Conservation (phyloP, 108 stramenopile genomes). For the Licmophora abbreviata region DNA sequence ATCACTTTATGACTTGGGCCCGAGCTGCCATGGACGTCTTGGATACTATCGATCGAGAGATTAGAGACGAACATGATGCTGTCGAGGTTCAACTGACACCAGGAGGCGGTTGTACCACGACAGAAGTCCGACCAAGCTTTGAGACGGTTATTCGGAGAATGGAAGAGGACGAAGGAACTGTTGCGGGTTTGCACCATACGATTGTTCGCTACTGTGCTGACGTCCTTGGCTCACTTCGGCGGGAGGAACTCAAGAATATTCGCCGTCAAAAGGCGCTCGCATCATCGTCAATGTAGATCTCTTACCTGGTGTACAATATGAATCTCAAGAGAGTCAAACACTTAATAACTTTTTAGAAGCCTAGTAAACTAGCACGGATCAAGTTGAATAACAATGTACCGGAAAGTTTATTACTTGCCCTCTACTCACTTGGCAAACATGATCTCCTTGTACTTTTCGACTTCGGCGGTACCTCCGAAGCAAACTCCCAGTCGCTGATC, state of each 20-base stretch:
- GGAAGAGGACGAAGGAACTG: slow-evolving; percentile 61
- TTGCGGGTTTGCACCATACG: slow-evolving; percentile 39
- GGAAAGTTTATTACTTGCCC: no score
- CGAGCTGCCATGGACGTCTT: slow-evolving; percentile 64
- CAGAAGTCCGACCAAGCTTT: slow-evolving; percentile 25
- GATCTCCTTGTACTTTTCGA: slow-evolving; percentile 60
- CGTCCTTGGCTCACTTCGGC: slow-evolving; percentile 71
- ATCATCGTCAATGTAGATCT: no score
- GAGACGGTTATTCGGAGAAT: slow-evolving; percentile 59
- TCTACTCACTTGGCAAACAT: slow-evolving; percentile 38
- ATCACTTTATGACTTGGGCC: slow-evolving; percentile 75
- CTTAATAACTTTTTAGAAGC: no score
- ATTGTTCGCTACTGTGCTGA: slow-evolving; percentile 81
- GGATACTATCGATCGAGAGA: slow-evolving; percentile 62
- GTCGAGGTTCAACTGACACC: background rate
- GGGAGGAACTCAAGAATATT: slow-evolving; percentile 61
- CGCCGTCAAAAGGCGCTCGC: slow-evolving; percentile 2
- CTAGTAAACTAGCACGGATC: no score
- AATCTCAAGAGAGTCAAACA: no score
- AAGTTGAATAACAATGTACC: no score
- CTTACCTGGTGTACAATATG: no score
- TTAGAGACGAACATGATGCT: slow-evolving; percentile 35
- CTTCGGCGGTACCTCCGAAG: slow-evolving; percentile 68
- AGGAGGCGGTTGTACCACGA: slow-evolving; percentile 2
- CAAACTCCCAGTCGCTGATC: slow-evolving; percentile 78